Evolutionary conservation across 2,329 filamentous ascomycete genomes (phyloP).

Genomic region (Botrytis byssoidea): DNA sequence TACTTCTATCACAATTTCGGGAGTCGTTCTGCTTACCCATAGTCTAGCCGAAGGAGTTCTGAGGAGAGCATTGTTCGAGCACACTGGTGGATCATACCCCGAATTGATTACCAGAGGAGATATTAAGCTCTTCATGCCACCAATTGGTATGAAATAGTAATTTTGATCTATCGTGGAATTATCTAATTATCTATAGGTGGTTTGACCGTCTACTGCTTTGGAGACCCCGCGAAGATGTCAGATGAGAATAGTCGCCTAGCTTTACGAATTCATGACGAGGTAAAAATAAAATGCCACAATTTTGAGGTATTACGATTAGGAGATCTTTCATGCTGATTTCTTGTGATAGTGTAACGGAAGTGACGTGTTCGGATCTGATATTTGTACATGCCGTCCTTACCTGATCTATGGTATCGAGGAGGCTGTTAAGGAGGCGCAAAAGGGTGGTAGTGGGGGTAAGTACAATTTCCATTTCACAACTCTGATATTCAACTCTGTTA

Average conservation of each 20-base stretch:
- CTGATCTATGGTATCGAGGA: slow-evolving; percentile 97
- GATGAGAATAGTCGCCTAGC: slow-evolving; percentile 79
- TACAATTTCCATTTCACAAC: slow-evolving; percentile 4
- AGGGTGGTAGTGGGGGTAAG: slow-evolving; percentile 32
- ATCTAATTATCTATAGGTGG: slow-evolving; percentile 46
- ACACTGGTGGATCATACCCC: slow-evolving; percentile 93
- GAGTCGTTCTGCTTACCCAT: slow-evolving; percentile 58
- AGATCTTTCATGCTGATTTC: slow-evolving; percentile 29
- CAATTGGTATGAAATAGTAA: slow-evolving; percentile 86
- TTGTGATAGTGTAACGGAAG: slow-evolving; percentile 76
- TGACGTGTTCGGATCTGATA: slow-evolving; percentile 96
- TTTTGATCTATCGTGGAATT: slow-evolving; percentile 39
- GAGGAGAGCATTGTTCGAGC: slow-evolving; percentile 85
- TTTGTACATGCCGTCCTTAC: slow-evolving; percentile 94
- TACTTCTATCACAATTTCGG: slow-evolving; percentile 19
- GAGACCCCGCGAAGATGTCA: slow-evolving; percentile 90
- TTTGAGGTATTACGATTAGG: slow-evolving; percentile 10
- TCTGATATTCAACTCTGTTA: not conserved
- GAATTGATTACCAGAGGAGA: slow-evolving; percentile 93
- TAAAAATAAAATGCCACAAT: slow-evolving; percentile 26
- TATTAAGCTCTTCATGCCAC: slow-evolving; percentile 92
- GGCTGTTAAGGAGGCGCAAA: slow-evolving; percentile 94
- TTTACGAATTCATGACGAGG: slow-evolving; percentile 74
- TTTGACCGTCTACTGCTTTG: slow-evolving; percentile 95
- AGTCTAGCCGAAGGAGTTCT: slow-evolving; percentile 84